These are phyloP conservation scores for Hamamelis virginiana DNA, from an alignment of 164 flowering plant species.

Conservation along the genomic window DNA sequence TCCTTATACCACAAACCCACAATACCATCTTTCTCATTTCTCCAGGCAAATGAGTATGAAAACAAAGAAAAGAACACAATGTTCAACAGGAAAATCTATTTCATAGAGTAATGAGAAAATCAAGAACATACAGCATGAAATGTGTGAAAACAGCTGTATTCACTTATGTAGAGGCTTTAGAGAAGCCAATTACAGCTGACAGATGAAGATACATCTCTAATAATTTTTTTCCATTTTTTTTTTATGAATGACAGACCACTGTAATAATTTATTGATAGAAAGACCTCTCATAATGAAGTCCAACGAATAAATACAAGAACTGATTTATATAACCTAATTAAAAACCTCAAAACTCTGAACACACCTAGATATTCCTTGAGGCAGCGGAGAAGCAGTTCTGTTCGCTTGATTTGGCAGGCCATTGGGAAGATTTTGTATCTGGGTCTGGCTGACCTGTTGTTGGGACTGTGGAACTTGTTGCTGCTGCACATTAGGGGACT, in stretches of 20 bases:
- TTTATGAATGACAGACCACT: constrained; percentile 13
- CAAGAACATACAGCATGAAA: constrained; percentile 4
- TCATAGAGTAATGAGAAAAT: background rate
- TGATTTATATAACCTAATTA: constrained; percentile 36
- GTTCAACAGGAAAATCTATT: background rate
- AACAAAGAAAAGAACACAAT: background rate
- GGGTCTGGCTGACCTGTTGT: constrained; percentile 57
- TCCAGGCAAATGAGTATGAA: background rate
- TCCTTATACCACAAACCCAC: background rate
- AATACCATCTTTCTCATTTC: background rate
- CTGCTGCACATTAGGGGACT: constrained; percentile 54
- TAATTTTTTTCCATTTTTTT: constrained; percentile 3
- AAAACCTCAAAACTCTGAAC: constrained; percentile 73
- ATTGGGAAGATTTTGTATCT: constrained; percentile 52
- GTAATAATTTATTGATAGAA: background rate
- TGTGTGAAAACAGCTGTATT: background rate
- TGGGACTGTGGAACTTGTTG: constrained; percentile 53
- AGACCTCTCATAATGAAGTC: constrained; percentile 24
- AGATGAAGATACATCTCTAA: constrained; percentile 3
- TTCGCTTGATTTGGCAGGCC: constrained; percentile 59
- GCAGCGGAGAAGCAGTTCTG: constrained; percentile 65
- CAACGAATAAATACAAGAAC: constrained; percentile 30
- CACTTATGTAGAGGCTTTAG: constrained; percentile 13
- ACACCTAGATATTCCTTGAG: constrained; percentile 97
- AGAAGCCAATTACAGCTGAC: constrained; percentile 38